A percentile compares a stretch with the other conserved stretches of the same genome.
These are phyloP conservation scores for Pleurotus citrinopileatus DNA, from an alignment of 768 basidiomycete species.

Conservation along the genomic window DNA sequence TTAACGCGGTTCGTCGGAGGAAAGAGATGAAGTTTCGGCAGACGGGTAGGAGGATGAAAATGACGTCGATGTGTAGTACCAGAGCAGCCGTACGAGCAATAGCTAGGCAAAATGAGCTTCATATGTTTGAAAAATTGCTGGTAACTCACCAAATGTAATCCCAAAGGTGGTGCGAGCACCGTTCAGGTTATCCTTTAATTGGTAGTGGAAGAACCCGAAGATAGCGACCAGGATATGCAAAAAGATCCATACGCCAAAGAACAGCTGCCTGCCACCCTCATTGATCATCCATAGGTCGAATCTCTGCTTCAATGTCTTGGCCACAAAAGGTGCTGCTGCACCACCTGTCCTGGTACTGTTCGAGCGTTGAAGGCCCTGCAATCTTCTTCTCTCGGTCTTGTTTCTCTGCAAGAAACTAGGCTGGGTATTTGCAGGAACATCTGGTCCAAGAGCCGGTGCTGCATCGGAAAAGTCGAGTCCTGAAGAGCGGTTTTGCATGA, in stretches of 20 bases:
- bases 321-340: conserved; percentile 27
- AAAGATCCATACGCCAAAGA: conserved; percentile 79
- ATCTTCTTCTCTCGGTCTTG: conserved; percentile 76
- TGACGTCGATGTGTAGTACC: conserved; percentile 86
- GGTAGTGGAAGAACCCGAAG: conserved; percentile 77
- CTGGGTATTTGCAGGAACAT: conserved; percentile 31
- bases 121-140: conserved; percentile 24
- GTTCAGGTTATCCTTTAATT: conserved; percentile 72
- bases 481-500: conserved; percentile 47
- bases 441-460: conserved; percentile 35
- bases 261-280: conserved; percentile 77
- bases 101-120: conserved; percentile 48
- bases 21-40: conserved; percentile 94
- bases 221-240: conserved; percentile 76
- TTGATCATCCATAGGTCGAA: conserved; percentile 90
- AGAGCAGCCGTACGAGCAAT: conserved; percentile 89
- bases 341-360: conserved; percentile 33
- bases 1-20: conserved; percentile 81
- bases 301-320: conserved; percentile 40
- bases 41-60: conserved; percentile 92
- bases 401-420: conserved; percentile 72
- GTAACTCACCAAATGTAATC: conserved; percentile 64
- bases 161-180: conserved; percentile 72
- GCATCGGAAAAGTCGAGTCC: conserved; percentile 70
- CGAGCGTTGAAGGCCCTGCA: conserved; percentile 81